Evolutionary conservation across 2,329 filamentous ascomycete species (phyloP), one percentile per base, ranked within the genome.

Genomic region (Paecilomyces formosus): DNA sequence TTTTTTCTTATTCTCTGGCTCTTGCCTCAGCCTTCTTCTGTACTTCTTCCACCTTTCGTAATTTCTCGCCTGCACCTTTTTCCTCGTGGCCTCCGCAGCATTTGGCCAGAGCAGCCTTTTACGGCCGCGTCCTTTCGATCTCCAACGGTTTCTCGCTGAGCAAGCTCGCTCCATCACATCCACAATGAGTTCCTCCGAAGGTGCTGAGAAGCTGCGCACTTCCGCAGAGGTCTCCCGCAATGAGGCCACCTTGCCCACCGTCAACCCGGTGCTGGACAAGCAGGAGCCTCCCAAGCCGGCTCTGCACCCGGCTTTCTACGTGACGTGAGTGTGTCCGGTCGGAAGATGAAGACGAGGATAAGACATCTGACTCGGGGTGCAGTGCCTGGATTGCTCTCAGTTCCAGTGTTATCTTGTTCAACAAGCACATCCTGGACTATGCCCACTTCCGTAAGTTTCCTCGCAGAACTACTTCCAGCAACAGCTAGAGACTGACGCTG

Each of bases 401-500:
- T 71, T 96, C 92, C 51, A 90, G 88, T 68, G 92, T 97, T 72
- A 99, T 99, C 74, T 82, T 99, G 62, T 97, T 97, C 88, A 97
- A 99, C 87, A 99, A 99, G 85, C 96, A 90, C 86, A 91, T 99
- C 70, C 84, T 97, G 62, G 87, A 93, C 70, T 92, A 88, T 45
- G 83, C 88, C 63, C 83, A 90, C 63, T 97, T 97, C 81, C 84
- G 88, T 90, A 82, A 81, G 87, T 70, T 18, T 45, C 18, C 39
- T 45, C 15, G 39, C n/a, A n/a, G n/a, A 45, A n/a, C 39, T 45
- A 7, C 39, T 2, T 18, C 6, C 1, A 8, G 39, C 39, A 45
- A 21, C n/a, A 15, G 35, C 5, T 15, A 39, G 15, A 39, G 15
- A 45, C 57, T 35, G 24, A 52, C 52, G 35, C 60, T 63, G 55